Evolutionary conservation across 169 alveolate species (phyloP), one percentile per base, ranked within the genome.

Genomic region (Pseudocohnilembus persalinus): DNA sequence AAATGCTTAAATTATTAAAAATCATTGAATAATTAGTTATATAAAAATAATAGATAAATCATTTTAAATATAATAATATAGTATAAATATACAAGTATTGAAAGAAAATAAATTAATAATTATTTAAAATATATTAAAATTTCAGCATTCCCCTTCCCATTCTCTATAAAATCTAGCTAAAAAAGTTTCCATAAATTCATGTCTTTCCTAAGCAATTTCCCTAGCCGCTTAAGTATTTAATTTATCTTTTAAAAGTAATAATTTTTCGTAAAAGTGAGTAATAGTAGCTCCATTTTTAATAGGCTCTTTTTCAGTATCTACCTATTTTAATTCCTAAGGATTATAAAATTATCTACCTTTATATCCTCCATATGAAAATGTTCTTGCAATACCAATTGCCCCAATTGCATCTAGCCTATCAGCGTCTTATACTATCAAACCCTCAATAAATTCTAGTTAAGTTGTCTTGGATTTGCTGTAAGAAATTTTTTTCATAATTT

Each of bases 381-480:
- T 84, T 75, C 92, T 91, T 31, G 92, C 95, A 31, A 91, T 91
- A 6, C 95, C 95, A 33, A 91, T 83, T 28, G 93, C 93, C 31
- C 93, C 93, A 15, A 91, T 15, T 32, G 93, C 92, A 91, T 91
- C 95, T 35, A 91, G 81, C 74, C 92, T 88, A 86, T 86, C 90
- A 29, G 95, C 92, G 83, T 91, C 93, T 82, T 91, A 84, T 0
- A 91, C 93, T n/a, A 91, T 91, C 74, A 82, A 64, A 33, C 92
- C 92, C 88, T 88, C 94, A 34, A 91, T 77, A 20, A 91, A 81
- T 35, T 83, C 77, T 75, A 89, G 82, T 28, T 29, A 32, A 74
- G 83, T 83, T 32, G 85, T 73, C 32, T 77, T 80, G 4, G 94
- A 90, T 76, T 86, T 86, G 74, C 87, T 87, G 80, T 35, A 90